Evolutionary conservation across 768 basidiomycete genomes (phyloP), one percentile per base, ranked within the genome.

Genomic region (Pilatotrama ljubarskyi): DNA sequence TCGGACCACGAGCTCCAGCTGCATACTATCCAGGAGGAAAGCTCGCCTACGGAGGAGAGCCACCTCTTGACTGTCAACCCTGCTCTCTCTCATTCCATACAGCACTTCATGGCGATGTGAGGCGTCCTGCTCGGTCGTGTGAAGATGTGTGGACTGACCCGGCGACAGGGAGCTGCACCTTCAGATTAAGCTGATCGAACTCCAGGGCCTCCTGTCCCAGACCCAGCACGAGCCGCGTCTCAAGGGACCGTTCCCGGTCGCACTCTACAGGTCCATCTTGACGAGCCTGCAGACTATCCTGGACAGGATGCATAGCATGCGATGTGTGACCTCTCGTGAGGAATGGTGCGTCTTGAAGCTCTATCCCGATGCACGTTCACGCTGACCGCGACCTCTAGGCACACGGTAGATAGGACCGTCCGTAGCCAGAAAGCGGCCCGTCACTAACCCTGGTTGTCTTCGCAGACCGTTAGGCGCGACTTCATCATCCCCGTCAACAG

Each of bases 241-340:
- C 58, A 99, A 98, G 70, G 97, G 97, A 0, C 94, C 95, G 0
- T 98, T 98, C 75, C 96, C 96, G 2, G 84, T 91, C 15, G 74
- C 83, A 48, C 76, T 95, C 9, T 99, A 98, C 68, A 87, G 92
- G 13, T 85, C 87, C 7, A 85, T 94, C 62, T 76, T 94, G 74
- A 88, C 85, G 1, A 90, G 90, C 66, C 68, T 94, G 62, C 93
- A 96, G 72, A 86, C 85, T 1, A 93, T 95, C 32, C 74, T 96
- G 62, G 94, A 95, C 68, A 87, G 84, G 69, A 74, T 99, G 57
- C 97, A 98, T 71, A 91, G 92, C 64, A 97, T 98, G 90, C 84
- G 95, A 26, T 95, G 93, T 71, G 95, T 98, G n/a, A 97, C 92
- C 5, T 94, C 93, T 0, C 82, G 93, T 40, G 92, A 96, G 72